These are phyloP conservation scores for Phoma herbarum DNA, from an alignment of 2,329 filamentous ascomycete genomes.

Conservation along the genomic window DNA sequence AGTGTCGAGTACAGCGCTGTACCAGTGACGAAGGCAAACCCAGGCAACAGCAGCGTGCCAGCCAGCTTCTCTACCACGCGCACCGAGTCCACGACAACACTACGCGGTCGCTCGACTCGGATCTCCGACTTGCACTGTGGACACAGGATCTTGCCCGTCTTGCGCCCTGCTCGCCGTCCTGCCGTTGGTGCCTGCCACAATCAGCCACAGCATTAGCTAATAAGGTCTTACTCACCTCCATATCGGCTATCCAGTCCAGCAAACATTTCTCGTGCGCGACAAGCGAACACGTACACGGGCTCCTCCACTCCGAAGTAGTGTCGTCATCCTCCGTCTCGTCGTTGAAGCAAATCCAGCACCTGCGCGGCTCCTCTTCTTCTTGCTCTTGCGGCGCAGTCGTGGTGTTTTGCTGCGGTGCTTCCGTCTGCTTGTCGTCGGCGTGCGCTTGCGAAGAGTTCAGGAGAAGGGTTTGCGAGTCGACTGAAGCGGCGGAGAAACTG, in stretches of 20 bases:
- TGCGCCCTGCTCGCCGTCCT: constrained; percentile 56
- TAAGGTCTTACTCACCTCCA: constrained; percentile 61
- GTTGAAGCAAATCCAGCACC: constrained; percentile 75
- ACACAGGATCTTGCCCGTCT: constrained; percentile 73
- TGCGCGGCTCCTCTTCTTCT: constrained; percentile 55
- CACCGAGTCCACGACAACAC: constrained; percentile 73
- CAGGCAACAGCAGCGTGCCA: constrained; percentile 69
- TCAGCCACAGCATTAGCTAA: not conserved
- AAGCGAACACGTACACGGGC: constrained; percentile 88
- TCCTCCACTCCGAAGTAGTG: constrained; percentile 75
- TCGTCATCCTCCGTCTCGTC: constrained; percentile 72
- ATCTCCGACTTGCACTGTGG: constrained; percentile 91
- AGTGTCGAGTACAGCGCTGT: constrained; percentile 56
- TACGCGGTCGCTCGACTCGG: constrained; percentile 75
- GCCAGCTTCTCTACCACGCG: constrained; percentile 66
- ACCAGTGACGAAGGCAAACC: constrained; percentile 65
- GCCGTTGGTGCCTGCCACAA: constrained; percentile 57
- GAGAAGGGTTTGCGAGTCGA: constrained; percentile 58
- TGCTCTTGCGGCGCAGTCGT: constrained; percentile 26
- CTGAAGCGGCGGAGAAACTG: constrained; percentile 53
- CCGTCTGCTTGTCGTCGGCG: constrained; percentile 27
- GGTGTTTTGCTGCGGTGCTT: constrained; percentile 23
- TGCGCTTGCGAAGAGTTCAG: constrained; percentile 48
- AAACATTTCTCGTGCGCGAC: constrained; percentile 91
- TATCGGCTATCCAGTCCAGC: constrained; percentile 91